A percentile compares a stretch with the other conserved stretches of the same genome.
These are phyloP conservation scores for Colletotrichum sp. DNA, from an alignment of 2,329 filamentous ascomycete genomes.

Conservation along the genomic window DNA sequence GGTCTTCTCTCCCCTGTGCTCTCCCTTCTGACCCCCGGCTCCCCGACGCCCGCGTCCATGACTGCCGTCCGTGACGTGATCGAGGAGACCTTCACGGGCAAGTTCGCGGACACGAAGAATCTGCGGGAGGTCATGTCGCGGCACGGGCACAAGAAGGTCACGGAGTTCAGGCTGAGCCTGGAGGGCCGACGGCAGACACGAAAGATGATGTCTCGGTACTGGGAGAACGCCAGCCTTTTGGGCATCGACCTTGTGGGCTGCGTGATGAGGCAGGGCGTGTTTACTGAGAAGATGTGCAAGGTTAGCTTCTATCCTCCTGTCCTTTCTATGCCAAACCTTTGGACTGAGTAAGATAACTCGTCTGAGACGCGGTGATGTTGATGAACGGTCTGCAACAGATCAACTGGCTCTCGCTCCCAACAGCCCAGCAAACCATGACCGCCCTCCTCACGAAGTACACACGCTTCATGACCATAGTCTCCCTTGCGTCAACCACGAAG, in stretches of 20 bases:
- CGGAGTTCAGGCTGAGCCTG: conserved; percentile 7
- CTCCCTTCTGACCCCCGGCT: not conserved
- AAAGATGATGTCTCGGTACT: conserved; percentile 47
- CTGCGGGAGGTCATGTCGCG: conserved; percentile 4
- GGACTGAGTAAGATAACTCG: not conserved
- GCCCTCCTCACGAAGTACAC: conserved; percentile 66
- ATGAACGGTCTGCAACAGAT: conserved; percentile 39
- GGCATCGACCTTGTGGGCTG: conserved; percentile 44
- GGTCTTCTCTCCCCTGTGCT: conserved; percentile 6
- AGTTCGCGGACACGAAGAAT: conserved; percentile 7
- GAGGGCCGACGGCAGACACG: conserved; percentile 36
- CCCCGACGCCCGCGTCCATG: not conserved
- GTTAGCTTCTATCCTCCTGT: not conserved
- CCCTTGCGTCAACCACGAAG: conserved; percentile 33
- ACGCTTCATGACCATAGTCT: conserved; percentile 64
- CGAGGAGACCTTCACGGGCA: conserved; percentile 18
- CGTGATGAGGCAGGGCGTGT: conserved; percentile 46
- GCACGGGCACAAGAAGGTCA: not conserved
- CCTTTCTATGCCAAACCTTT: not conserved
- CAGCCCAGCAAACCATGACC: conserved; percentile 61
- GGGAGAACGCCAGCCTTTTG: conserved; percentile 43
- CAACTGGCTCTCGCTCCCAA: conserved; percentile 74
- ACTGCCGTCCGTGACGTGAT: conserved; percentile 1
- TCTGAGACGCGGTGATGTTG: fast-evolving
- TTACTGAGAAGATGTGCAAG: conserved; percentile 35